Base-by-base conservation (phyloP, 2,329 filamentous ascomycete species). In the Fusarium virguliforme region DNA sequence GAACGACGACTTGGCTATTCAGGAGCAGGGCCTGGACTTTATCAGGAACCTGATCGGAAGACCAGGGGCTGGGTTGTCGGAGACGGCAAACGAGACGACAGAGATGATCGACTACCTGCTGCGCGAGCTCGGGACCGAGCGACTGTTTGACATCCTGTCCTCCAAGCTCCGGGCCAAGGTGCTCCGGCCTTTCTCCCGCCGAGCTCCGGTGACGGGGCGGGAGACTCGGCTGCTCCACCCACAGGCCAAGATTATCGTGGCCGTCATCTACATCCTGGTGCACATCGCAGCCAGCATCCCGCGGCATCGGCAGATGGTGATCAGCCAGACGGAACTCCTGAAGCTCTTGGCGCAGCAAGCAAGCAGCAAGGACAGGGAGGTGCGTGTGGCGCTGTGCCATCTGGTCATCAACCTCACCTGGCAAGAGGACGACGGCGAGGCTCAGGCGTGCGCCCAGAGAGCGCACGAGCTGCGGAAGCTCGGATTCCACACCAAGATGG, bases 11-110 rank as follows among this genome's bases (percentile, higher is more conserved):
- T 85, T 95, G 38, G 91, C 91, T 3, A 92, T 98, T 30, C 95
- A 98, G 81, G 94, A 97, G 78, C 95, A 98, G 81, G 93, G 92
- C 0, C 88, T 98, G 18, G 92, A 97, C 74, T 92, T 98, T 74
- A 89, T 99, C 68, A 89, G 95, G 60, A 99, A 99, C 80, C 85
- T 98, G 34, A 93, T 98, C 72, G 92, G 91, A 63, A 89, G 91
- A 55, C 79, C 81, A 8, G 79, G 81, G 13, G 66, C 84, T 80
- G 73, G 89, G 80, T 72, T 86, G 82, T 72, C 85, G 79, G 81
- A 88, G 15, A 81, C 81, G 13, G 79, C 83, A 7, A 79, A 80
- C 57, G 87, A 88, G 64, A 88, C 87, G 30, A 85, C 87, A 3
- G 88, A 90, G 60, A 95, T 98, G 89, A 94, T 98, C 67, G 94